Percentiles rank a stretch among this genome's conserved stretches.
These are phyloP conservation scores for Alnus glutinosa DNA, from an alignment of 306 rosid species.

Conservation along the genomic window DNA sequence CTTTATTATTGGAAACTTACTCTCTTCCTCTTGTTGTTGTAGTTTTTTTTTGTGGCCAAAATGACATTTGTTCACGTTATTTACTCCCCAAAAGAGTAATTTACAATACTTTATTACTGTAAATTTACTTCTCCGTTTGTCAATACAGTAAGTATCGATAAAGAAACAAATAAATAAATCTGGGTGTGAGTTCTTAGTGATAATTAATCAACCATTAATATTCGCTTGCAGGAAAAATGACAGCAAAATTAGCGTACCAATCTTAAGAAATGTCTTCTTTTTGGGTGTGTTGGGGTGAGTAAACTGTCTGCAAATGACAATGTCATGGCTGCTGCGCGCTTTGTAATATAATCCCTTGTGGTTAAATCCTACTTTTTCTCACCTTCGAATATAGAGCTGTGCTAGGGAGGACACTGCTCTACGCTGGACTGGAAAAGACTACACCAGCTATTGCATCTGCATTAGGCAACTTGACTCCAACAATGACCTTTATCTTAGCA, in stretches of 20 bases:
- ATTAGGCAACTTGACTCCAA: slow-evolving; percentile 12
- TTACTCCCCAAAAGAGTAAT: too few relatives aligned
- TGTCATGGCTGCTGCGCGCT: too few relatives aligned
- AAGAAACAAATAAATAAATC: too few relatives aligned
- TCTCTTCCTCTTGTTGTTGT: too few relatives aligned
- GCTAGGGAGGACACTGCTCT: slow-evolving; percentile 20
- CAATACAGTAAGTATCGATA: too few relatives aligned
- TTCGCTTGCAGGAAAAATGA: slow-evolving; percentile 16
- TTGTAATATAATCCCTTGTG: too few relatives aligned
- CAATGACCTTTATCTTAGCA: slow-evolving; percentile 26
- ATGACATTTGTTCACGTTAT: too few relatives aligned
- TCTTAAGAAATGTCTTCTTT: slow-evolving; percentile 27
- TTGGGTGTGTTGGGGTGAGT: slow-evolving; percentile 28
- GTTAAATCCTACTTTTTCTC: neutral
- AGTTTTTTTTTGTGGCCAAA: too few relatives aligned
- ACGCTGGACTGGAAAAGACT: slow-evolving; percentile 22
- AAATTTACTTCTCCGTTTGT: too few relatives aligned
- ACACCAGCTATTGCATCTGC: slow-evolving; percentile 27
- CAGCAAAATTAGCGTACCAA: slow-evolving; percentile 16
- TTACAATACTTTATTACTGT: too few relatives aligned
- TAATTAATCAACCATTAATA: neutral
- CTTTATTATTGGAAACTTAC: too few relatives aligned
- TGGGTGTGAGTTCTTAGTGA: too few relatives aligned
- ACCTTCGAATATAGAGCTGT: neutral
- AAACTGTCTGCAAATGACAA: neutral